Conservation (phyloP, 371 early-diverging fungal genomes). For the Rhizopus delemar region DNA sequence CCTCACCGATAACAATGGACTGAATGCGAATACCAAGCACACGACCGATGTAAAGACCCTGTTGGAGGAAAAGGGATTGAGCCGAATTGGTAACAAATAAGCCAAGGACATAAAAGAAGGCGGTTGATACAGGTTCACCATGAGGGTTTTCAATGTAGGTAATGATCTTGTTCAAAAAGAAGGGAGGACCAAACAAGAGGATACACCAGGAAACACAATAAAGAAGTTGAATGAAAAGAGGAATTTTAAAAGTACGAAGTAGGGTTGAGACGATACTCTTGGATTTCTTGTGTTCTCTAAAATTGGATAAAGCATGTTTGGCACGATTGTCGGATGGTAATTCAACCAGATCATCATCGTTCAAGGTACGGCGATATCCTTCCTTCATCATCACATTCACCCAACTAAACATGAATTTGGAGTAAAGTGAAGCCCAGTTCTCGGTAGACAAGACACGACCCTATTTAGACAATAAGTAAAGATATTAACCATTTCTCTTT, state of each 20-base stretch:
- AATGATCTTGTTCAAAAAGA: constrained; percentile 60
- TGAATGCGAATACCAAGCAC: constrained; percentile 56
- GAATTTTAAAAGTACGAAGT: constrained; percentile 37
- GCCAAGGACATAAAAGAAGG: constrained; percentile 65
- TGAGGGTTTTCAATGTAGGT: constrained; percentile 51
- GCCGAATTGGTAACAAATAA: constrained; percentile 53
- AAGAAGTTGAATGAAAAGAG: constrained; percentile 40
- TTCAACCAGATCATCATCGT: constrained; percentile 55
- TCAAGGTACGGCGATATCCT: constrained; percentile 48
- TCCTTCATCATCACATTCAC: constrained; percentile 56
- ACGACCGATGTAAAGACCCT: constrained; percentile 60
- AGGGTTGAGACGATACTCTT: constrained; percentile 26
- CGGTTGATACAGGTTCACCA: constrained; percentile 34
- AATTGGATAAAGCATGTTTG: constrained; percentile 28
- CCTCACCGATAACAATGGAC: constrained; percentile 63
- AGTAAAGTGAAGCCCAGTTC: constrained; percentile 56
- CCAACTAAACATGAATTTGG: constrained; percentile 58
- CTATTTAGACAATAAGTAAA: constrained; percentile 6
- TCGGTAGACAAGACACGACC: constrained; percentile 52
- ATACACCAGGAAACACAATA: constrained; percentile 56
- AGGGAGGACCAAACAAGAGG: constrained; percentile 58
- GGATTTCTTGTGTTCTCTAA: constrained; percentile 19
- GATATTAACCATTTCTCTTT: too few relatives aligned
- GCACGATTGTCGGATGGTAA: constrained; percentile 41
- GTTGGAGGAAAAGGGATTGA: constrained; percentile 53